A percentile compares a stretch with the other conserved stretches of the same genome.
phyloP scores from a whole-genome alignment of 108 stramenopile genomes.

The Skeletonema costatum region DNA sequence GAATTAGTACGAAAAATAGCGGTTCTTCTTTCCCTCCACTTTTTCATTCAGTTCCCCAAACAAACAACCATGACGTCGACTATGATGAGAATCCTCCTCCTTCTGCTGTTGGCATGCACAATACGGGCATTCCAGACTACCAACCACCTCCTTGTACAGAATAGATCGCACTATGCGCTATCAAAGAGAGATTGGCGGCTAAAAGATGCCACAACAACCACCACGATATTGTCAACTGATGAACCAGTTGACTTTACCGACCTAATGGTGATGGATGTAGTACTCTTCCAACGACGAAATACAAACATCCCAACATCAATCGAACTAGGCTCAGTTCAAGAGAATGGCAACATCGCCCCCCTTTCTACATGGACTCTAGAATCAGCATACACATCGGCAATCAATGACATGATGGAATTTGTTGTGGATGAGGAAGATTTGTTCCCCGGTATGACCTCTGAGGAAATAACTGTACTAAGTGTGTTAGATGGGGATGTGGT shows the following conservation, averaged over 20 bases:
- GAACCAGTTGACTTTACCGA: constrained; percentile 15
- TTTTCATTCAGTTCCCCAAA: too few relatives aligned
- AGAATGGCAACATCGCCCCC: constrained; percentile 64
- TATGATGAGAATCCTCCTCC: neutral
- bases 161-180: too few relatives aligned
- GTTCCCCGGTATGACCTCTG: constrained; percentile 33
- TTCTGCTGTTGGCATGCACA: neutral
- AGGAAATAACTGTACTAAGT: neutral
- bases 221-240: neutral
- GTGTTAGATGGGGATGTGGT: constrained; percentile 27
- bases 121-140: neutral
- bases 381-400: constrained; percentile 40
- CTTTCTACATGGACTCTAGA: constrained; percentile 73
- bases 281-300: constrained; percentile 31
- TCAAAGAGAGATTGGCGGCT: neutral
- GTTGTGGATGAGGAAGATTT: constrained; percentile 77
- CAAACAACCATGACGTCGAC: too few relatives aligned
- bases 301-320: constrained; percentile 15
- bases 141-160: too few relatives aligned
- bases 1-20: too few relatives aligned
- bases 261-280: constrained; percentile 43
- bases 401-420: constrained; percentile 66
- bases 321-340: constrained; percentile 71
- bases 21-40: too few relatives aligned
- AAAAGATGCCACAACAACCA: neutral